Evolutionary conservation across 257 asterid genomes (phyloP).

Genomic region (Cinchona pubescens): DNA sequence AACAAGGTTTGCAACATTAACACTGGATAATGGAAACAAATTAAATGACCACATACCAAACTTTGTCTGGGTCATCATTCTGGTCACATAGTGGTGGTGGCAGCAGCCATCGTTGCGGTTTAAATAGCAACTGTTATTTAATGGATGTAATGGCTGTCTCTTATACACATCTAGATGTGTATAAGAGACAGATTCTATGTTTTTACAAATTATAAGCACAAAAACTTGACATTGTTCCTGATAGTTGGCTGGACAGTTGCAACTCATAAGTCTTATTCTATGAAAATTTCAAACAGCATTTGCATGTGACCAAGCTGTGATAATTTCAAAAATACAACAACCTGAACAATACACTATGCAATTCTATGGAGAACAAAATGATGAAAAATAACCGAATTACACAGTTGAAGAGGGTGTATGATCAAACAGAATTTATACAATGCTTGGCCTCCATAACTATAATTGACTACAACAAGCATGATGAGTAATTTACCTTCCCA

Average conservation of each 20-base stretch:
- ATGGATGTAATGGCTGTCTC: conserved; percentile 85
- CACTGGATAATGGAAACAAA: conserved; percentile 4
- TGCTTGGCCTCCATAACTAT: background rate
- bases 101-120: conserved; percentile 65
- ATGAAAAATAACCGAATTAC: background rate
- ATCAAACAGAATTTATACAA: background rate
- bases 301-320: background rate
- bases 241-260: background rate
- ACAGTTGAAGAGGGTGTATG: too few relatives aligned
- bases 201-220: conserved; percentile 9
- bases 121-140: conserved; percentile 78
- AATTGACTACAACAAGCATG: conserved; percentile 2
- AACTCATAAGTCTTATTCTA: background rate
- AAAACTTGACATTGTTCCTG: background rate
- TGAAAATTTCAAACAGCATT: background rate
- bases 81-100: conserved; percentile 77
- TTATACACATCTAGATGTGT: conserved; percentile 85
- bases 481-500: conserved; percentile 70
- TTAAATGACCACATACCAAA: conserved; percentile 49
- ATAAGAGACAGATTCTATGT: conserved; percentile 87
- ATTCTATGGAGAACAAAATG: background rate
- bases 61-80: conserved; percentile 79
- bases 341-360: background rate
- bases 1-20: too few relatives aligned
- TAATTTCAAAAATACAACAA: background rate